phyloP scores from a whole-genome alignment of 2,329 filamentous ascomycete species.

The Fusarium nanum region DNA sequence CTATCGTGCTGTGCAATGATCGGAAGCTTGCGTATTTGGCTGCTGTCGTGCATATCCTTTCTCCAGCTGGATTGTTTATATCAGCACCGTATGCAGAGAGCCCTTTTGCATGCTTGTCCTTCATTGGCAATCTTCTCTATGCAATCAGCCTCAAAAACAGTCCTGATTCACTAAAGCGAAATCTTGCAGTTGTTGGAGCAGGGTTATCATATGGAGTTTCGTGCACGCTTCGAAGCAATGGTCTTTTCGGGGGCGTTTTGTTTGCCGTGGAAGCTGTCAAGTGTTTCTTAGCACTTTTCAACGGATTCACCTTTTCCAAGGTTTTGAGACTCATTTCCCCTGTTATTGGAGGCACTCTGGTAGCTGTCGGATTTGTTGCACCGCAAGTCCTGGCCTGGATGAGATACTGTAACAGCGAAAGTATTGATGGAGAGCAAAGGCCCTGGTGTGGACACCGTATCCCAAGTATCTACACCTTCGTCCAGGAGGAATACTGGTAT shows the following conservation, averaged over 20 bases:
- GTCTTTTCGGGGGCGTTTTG: slow-evolving; percentile 81
- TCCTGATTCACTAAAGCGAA: slow-evolving; percentile 49
- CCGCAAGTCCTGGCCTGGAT: slow-evolving; percentile 83
- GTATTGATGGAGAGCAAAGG: slow-evolving; percentile 54
- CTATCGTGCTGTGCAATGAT: slow-evolving; percentile 64
- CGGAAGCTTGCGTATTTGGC: slow-evolving; percentile 73
- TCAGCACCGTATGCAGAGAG: slow-evolving; percentile 88
- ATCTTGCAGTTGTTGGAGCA: slow-evolving; percentile 67
- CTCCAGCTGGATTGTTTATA: slow-evolving; percentile 89
- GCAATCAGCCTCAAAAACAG: slow-evolving; percentile 57
- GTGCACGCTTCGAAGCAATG: slow-evolving; percentile 84
- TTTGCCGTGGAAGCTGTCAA: slow-evolving; percentile 73
- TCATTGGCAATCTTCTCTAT: slow-evolving; percentile 78
- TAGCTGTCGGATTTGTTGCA: slow-evolving; percentile 73
- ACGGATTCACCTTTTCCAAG: slow-evolving; percentile 49
- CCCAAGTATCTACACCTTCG: slow-evolving; percentile 92
- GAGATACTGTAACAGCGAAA: slow-evolving; percentile 68
- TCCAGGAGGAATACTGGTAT: slow-evolving; percentile 92
- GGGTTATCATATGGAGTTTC: slow-evolving; percentile 78
- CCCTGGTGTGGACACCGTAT: slow-evolving; percentile 80
- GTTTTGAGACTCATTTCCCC: slow-evolving; percentile 68
- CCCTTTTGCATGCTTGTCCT: slow-evolving; percentile 80
- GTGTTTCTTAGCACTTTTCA: slow-evolving; percentile 44
- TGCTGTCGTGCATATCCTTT: slow-evolving; percentile 81
- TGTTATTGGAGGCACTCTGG: slow-evolving; percentile 72